Conservation (phyloP, 2,329 filamentous ascomycete species). For the Ascochyta koolunga region DNA sequence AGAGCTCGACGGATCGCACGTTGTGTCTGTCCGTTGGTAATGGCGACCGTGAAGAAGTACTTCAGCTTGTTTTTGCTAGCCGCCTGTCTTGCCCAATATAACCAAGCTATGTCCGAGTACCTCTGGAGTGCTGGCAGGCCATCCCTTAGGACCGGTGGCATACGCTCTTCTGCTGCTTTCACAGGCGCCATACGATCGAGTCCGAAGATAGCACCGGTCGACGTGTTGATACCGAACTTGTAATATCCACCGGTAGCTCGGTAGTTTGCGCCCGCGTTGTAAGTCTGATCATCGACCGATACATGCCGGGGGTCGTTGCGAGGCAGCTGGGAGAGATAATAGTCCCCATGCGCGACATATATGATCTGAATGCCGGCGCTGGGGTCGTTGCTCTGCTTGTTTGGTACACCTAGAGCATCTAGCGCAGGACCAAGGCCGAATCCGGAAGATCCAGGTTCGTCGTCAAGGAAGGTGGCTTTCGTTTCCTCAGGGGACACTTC, state of each 20-base stretch:
- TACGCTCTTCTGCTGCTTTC: not conserved
- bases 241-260: conserved; percentile 6
- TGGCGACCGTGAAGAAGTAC: conserved; percentile 11
- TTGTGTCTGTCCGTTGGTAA: conserved; percentile 13
- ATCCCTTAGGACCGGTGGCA: not conserved
- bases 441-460: not conserved
- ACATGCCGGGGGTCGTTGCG: not conserved
- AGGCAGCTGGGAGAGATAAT: not conserved
- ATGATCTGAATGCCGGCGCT: not conserved
- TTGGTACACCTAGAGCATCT: not conserved
- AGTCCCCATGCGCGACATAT: not conserved
- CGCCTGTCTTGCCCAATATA: conserved; percentile 14
- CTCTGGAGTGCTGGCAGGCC: conserved; percentile 17
- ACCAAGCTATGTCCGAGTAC: conserved; percentile 25
- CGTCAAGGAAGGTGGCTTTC: not conserved
- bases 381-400: not conserved
- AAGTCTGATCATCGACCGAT: not conserved
- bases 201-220: conserved; percentile 9
- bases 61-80: conserved; percentile 3
- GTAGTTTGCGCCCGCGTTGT: not conserved
- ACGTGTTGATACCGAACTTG: conserved; percentile 15
- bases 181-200: conserved; percentile 7
- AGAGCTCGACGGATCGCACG: conserved; percentile 12
- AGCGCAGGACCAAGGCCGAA: not conserved
- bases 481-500: not conserved